Evolutionary conservation across 345 rosid species (phyloP).

Genomic region (Salix purpurea): DNA sequence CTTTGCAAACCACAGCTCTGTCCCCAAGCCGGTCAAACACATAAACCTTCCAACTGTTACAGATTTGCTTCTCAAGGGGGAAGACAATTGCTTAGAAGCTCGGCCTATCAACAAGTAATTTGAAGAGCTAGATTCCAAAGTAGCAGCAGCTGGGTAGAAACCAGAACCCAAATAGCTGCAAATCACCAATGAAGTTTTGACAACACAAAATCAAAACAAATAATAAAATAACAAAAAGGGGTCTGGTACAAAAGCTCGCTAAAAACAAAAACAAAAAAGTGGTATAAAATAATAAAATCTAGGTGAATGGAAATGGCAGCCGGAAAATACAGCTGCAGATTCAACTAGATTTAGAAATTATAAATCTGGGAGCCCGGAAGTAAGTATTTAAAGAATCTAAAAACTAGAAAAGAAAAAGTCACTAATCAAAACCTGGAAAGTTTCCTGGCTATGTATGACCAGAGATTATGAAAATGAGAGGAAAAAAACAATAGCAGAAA

Average conservation of each 20-base stretch:
- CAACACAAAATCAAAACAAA: neutral
- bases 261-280: neutral
- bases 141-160: neutral
- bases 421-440: neutral
- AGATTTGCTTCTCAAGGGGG: neutral
- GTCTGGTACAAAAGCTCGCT: neutral
- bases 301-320: neutral
- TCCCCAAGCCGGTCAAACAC: conserved; percentile 1
- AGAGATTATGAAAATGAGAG: no score
- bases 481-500: neutral
- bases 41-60: conserved; percentile 3
- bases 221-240: neutral
- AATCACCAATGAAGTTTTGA: neutral
- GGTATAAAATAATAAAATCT: neutral
- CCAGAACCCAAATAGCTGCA: neutral
- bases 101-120: neutral
- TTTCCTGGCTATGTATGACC: no score
- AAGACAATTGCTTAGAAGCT: neutral
- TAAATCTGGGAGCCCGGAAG: neutral
- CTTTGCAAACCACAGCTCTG: conserved; percentile 1
- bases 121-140: conserved; percentile 2
- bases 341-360: neutral
- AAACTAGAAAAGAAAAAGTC: neutral
- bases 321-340: neutral
- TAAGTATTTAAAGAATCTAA: neutral